phyloP scores from a whole-genome alignment of 2,329 filamentous ascomycete genomes.

The Conoideocrella luteorostrata region DNA sequence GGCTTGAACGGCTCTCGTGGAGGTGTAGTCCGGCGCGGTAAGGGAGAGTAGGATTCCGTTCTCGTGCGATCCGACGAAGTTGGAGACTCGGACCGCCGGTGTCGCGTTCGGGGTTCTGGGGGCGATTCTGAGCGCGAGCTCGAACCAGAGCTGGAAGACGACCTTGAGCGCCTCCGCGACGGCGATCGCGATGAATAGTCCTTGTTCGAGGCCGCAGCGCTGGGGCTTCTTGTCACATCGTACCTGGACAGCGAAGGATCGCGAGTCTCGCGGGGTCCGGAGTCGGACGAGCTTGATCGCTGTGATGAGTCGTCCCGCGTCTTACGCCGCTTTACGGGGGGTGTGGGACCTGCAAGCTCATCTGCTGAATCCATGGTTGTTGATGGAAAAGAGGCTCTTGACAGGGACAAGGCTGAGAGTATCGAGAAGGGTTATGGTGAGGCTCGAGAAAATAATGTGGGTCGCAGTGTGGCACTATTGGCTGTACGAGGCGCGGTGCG shows the following conservation, averaged over 20 bases:
- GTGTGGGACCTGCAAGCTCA: conserved; percentile 18
- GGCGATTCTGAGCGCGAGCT: conserved; percentile 31
- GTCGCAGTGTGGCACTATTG: not conserved
- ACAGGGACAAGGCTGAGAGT: conserved; percentile 12
- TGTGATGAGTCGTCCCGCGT: conserved; percentile 23
- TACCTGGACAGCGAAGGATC: not conserved
- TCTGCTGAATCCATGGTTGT: conserved; percentile 23
- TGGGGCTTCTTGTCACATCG: conserved; percentile 13
- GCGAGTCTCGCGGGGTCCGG: not conserved
- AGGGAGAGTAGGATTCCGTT: conserved; percentile 11
- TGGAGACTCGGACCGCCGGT: conserved; percentile 21
- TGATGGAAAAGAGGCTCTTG: not conserved
- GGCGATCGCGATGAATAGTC: conserved; percentile 21
- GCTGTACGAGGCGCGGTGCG: conserved; percentile 1
- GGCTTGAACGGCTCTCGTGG: conserved; percentile 49
- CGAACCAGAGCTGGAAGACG: conserved; percentile 28
- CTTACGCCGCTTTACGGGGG: conserved; percentile 26
- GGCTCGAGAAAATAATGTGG: conserved; percentile 11
- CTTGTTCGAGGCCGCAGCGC: conserved; percentile 16
- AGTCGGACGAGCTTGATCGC: conserved; percentile 18
- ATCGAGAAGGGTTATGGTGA: conserved; percentile 3
- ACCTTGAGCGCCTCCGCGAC: conserved; percentile 24
- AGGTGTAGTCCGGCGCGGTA: conserved; percentile 23
- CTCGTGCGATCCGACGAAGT: conserved; percentile 25
- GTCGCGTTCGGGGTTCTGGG: conserved; percentile 23